These are phyloP conservation scores for Trichothecium roseum DNA, from an alignment of 2,329 filamentous ascomycete species.

Conservation along the genomic window DNA sequence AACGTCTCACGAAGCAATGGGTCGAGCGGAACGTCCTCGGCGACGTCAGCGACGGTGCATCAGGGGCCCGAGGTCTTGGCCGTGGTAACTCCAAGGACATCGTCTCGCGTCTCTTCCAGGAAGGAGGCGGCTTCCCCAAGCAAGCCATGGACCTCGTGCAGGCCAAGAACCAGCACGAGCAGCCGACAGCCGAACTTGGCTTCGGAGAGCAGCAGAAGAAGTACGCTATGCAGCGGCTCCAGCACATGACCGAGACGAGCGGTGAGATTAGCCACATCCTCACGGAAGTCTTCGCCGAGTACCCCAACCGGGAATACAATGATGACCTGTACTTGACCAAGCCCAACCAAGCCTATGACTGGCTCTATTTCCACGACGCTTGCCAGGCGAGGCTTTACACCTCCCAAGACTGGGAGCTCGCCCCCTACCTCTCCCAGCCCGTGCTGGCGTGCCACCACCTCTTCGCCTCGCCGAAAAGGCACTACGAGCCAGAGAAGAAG, in stretches of 20 bases:
- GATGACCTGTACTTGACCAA: slow-evolving; percentile 88
- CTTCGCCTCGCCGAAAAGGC: slow-evolving; percentile 64
- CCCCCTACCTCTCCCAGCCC: slow-evolving; percentile 76
- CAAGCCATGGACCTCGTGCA: slow-evolving; percentile 28
- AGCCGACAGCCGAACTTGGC: slow-evolving; percentile 50
- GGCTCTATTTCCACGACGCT: slow-evolving; percentile 86
- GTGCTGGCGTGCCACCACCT: slow-evolving; percentile 84
- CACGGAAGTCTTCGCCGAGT: slow-evolving; percentile 75
- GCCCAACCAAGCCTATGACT: slow-evolving; percentile 80
- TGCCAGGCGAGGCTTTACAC: slow-evolving; percentile 69
- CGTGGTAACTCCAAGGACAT: slow-evolving; percentile 65
- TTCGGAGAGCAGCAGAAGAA: slow-evolving; percentile 66
- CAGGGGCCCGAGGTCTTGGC: slow-evolving; percentile 60
- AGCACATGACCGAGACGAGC: slow-evolving; percentile 68
- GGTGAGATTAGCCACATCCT: slow-evolving; percentile 72
- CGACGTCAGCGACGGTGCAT: slow-evolving; percentile 59
- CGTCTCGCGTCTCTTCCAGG: slow-evolving; percentile 66
- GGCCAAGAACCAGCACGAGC: slow-evolving; percentile 35
- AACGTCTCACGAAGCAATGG: slow-evolving; percentile 61
- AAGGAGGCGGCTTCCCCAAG: slow-evolving; percentile 68
- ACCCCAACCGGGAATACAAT: slow-evolving; percentile 80
- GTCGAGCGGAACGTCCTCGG: slow-evolving; percentile 61
- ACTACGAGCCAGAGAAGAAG: slow-evolving; percentile 34
- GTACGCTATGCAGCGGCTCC: slow-evolving; percentile 58
- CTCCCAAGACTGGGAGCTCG: slow-evolving; percentile 89